Base-by-base conservation (phyloP, 2,329 filamentous ascomycete species). In the Aspergillus hiratsukae region DNA sequence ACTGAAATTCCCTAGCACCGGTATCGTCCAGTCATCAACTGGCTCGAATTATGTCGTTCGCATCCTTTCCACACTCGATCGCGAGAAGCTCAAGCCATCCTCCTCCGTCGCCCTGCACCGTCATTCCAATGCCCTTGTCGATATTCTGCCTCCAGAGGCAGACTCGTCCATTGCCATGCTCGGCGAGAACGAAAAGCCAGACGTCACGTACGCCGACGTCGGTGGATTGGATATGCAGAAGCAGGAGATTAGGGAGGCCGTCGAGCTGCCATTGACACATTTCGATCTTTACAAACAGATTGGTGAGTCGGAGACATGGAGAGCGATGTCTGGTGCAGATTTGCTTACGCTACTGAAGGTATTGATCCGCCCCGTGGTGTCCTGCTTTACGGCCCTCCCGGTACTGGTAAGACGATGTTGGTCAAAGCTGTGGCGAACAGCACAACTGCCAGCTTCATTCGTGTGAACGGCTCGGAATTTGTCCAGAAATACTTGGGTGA, bases 241-340 rank as follows among this genome's bases (percentile, higher is more conserved):
- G 81, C 94, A 99, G 79, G 94, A 99, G 77, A 99, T 99, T 63
- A 85, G 94, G 64, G 94, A 99, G 78, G 94, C 94, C 10, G 94
- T 99, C 53, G 94, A 99, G 81, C 82, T 99, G 63, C 94, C 94
- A 35, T 82, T 99, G 67, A 97, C 93, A 60, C 94, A 97, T 76
- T 97, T 97, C 75, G 93, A 97, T 75, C 87, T 97, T 40, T 99
- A 99, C 83, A 95, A 92, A 79, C 94, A 99, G 78, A 99, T 99
- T 64, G 94, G 94, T 80, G 66, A 54, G 72, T 61, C 28, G 17
- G 2, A 46, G 43, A 27, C 10, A 52, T 51, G 23, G 7, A 25
- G 25, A 11, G 23, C 17, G 35, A 29, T 29, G n/a, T 4, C 5
- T 23, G 17, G 29, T 14, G 14, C 11, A 14, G 11, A 49, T 48